phyloP scores from a whole-genome alignment of 345 rosid species.

The Populus pruinosa region DNA sequence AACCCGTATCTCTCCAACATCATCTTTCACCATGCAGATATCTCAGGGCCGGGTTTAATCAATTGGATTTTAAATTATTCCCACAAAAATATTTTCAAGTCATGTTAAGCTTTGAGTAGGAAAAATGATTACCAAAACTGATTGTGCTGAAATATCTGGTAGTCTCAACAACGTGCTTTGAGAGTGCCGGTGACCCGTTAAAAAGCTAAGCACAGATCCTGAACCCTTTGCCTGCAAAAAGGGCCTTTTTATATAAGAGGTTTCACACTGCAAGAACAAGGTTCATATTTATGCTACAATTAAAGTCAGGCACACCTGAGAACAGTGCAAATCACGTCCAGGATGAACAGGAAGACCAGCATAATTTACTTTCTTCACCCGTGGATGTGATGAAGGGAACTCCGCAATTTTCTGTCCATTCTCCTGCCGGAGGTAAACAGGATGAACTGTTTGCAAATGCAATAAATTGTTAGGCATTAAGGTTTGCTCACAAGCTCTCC shows the following conservation, averaged over 20 bases:
- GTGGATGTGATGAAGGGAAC: slow-evolving; percentile 75
- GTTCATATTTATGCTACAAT: background rate
- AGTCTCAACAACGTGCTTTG: slow-evolving; percentile 81
- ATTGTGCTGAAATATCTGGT: slow-evolving; percentile 90
- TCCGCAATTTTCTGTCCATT: slow-evolving; percentile 85
- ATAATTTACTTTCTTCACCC: slow-evolving; percentile 75
- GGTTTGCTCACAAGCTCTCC: too few species aligned
- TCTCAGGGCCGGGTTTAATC: too few species aligned
- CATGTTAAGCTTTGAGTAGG: background rate
- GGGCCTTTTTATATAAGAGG: background rate
- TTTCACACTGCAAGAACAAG: background rate
- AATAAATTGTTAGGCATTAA: too few species aligned
- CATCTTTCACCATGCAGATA: background rate
- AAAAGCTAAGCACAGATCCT: slow-evolving; percentile 88
- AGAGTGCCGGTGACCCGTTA: slow-evolving; percentile 84
- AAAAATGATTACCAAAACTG: slow-evolving; percentile 75
- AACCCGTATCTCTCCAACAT: background rate
- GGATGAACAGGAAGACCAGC: slow-evolving; percentile 89
- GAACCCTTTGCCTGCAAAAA: slow-evolving; percentile 83
- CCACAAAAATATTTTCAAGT: background rate
- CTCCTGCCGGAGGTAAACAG: slow-evolving; percentile 39
- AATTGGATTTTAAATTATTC: background rate
- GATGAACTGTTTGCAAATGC: too few species aligned
- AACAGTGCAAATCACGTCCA: slow-evolving; percentile 76
- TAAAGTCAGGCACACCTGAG: slow-evolving; percentile 52